phyloP scores from a whole-genome alignment of 1,284 basidiomycete genomes.

The Leccinum fallax region DNA sequence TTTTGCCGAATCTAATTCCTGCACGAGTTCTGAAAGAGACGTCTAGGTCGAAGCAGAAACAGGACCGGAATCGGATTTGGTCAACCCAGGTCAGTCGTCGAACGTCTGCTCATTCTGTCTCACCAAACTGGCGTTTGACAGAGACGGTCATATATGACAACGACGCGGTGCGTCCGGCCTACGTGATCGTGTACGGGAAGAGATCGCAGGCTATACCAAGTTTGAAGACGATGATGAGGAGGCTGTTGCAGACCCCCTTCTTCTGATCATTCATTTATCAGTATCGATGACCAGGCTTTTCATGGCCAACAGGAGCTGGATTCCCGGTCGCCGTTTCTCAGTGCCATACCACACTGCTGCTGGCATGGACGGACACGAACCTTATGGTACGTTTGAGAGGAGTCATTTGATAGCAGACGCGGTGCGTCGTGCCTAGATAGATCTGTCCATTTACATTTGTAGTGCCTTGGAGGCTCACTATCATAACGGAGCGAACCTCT shows the following conservation, averaged over 20 bases:
- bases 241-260: constrained; percentile 7
- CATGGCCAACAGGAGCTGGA: neutral
- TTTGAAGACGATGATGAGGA: constrained; percentile 6
- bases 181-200: constrained; percentile 20
- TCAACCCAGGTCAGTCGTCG: constrained; percentile 16
- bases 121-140: neutral
- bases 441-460: neutral
- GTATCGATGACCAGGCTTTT: neutral
- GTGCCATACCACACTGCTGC: neutral
- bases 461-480: neutral
- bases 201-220: neutral
- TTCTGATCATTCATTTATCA: constrained; percentile 1
- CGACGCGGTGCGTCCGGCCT: constrained; percentile 22
- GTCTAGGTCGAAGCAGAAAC: constrained; percentile 16
- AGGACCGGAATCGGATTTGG: constrained; percentile 17
- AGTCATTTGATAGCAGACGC: neutral
- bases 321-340: neutral
- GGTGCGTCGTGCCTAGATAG: neutral
- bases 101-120: neutral
- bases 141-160: constrained; percentile 21
- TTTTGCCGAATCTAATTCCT: neutral
- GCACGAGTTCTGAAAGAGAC: neutral
- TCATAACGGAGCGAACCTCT: neutral
- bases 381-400: neutral
- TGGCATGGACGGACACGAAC: neutral